phyloP scores from a whole-genome alignment of 306 rosid species.

The Acacia acuminata region DNA sequence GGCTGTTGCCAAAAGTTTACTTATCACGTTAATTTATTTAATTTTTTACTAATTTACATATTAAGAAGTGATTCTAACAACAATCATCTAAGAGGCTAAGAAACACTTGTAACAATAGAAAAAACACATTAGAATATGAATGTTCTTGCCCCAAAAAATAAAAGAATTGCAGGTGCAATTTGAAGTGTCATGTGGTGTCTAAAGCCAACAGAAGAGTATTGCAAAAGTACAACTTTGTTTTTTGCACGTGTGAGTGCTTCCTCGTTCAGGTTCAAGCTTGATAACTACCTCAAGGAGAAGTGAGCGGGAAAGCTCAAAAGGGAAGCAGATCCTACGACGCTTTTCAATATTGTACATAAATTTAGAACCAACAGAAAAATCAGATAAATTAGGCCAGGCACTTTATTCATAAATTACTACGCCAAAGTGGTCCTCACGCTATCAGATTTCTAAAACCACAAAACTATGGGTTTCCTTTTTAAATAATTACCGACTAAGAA shows the following conservation, averaged over 20 bases:
- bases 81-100: too few relatives aligned
- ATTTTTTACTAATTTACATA: too few relatives aligned
- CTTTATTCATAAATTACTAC: slow-evolving; percentile 25
- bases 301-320: too few relatives aligned
- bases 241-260: not conserved
- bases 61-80: too few relatives aligned
- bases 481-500: slow-evolving; percentile 20
- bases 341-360: slow-evolving; percentile 22
- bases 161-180: not conserved
- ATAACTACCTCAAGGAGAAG: too few relatives aligned
- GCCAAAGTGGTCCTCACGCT: slow-evolving; percentile 29
- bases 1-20: too few relatives aligned
- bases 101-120: not conserved
- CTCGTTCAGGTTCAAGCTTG: not conserved
- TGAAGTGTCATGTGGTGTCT: not conserved
- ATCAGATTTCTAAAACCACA: slow-evolving; percentile 30
- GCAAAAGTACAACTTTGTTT: not conserved
- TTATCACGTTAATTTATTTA: too few relatives aligned
- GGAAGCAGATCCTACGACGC: not conserved
- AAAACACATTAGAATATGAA: not conserved
- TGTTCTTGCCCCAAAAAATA: not conserved
- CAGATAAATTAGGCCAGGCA: slow-evolving; percentile 3
- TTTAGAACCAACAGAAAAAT: slow-evolving; percentile 28
- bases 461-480: not conserved
- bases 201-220: not conserved